phyloP scores from a whole-genome alignment of 2,329 filamentous ascomycete species.

The Verticillium albo-atrum region DNA sequence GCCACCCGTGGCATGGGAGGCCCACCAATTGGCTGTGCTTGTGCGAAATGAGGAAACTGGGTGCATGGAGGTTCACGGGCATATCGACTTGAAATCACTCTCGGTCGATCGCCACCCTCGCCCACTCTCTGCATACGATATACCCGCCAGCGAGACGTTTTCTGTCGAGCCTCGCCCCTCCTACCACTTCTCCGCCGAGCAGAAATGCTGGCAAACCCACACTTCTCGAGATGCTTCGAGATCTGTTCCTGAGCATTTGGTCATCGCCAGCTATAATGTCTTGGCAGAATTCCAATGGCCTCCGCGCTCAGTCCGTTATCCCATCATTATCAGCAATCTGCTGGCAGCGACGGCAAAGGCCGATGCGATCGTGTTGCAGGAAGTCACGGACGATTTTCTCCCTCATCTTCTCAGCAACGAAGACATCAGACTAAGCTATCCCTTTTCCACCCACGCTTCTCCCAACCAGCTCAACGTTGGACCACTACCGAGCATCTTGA shows the following conservation, averaged over 20 bases:
- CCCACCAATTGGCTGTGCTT: conserved; percentile 46
- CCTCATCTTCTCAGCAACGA: conserved; percentile 44
- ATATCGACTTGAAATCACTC: conserved; percentile 1
- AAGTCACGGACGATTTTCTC: conserved; percentile 62
- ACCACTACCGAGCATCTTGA: conserved; percentile 56
- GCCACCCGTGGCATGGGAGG: conserved; percentile 42
- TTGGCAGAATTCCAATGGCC: conserved; percentile 47
- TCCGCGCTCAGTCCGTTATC: conserved; percentile 34
- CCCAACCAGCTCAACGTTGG: conserved; percentile 45
- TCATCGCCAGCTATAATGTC: conserved; percentile 50
- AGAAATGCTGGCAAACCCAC: neutral
- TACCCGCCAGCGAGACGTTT: neutral
- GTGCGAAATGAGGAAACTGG: conserved; percentile 32
- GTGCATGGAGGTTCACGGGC: conserved; percentile 20
- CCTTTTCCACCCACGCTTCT: conserved; percentile 53
- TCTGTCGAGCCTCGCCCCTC: neutral
- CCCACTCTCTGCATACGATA: neutral
- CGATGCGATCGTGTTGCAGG: conserved; percentile 52
- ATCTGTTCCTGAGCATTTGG: conserved; percentile 14
- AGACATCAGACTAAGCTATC: conserved; percentile 42
- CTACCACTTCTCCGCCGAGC: neutral
- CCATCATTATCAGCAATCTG: conserved; percentile 38
- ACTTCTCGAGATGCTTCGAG: neutral
- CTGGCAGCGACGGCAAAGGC: conserved; percentile 34
- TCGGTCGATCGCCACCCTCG: neutral